Evolutionary conservation across 495 filamentous ascomycete species (phyloP).

Genomic region (Hypoxylon lenormandii): DNA sequence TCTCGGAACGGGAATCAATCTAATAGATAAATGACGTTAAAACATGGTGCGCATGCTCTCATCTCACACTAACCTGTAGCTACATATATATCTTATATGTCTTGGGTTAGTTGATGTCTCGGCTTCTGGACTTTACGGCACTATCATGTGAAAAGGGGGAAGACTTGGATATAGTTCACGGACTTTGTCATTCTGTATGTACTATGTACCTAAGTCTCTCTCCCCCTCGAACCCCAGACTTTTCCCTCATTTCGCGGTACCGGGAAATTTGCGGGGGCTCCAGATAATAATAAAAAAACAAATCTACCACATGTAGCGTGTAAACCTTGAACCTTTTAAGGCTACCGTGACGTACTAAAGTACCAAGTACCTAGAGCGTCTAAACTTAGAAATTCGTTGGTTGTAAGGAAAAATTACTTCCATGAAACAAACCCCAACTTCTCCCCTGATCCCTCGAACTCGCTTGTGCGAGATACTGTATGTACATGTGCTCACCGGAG

Average conservation of each 20-base stretch:
- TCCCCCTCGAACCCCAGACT: conserved; percentile 29
- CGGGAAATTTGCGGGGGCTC: conserved; percentile 42
- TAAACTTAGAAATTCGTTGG: conserved; percentile 42
- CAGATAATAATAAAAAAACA: conserved; percentile 11
- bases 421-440: conserved; percentile 20
- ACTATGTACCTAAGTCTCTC: background rate
- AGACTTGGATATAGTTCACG: too few species aligned
- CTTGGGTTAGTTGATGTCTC: too few species aligned
- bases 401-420: conserved; percentile 3
- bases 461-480: background rate
- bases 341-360: conserved; percentile 9
- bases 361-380: background rate
- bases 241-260: conserved; percentile 33
- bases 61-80: too few species aligned
- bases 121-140: background rate
- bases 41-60: conserved; percentile 1
- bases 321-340: conserved; percentile 13
- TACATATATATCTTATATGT: too few species aligned
- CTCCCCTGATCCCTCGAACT: conserved; percentile 4
- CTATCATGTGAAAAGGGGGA: conserved; percentile 23
- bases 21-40: conserved; percentile 28
- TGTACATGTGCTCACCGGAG: background rate
- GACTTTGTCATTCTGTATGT: background rate
- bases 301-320: too few species aligned
- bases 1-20: conserved; percentile 3